These are phyloP conservation scores for Tricholoma matsutake DNA, from an alignment of 768 basidiomycete genomes.

Conservation along the genomic window DNA sequence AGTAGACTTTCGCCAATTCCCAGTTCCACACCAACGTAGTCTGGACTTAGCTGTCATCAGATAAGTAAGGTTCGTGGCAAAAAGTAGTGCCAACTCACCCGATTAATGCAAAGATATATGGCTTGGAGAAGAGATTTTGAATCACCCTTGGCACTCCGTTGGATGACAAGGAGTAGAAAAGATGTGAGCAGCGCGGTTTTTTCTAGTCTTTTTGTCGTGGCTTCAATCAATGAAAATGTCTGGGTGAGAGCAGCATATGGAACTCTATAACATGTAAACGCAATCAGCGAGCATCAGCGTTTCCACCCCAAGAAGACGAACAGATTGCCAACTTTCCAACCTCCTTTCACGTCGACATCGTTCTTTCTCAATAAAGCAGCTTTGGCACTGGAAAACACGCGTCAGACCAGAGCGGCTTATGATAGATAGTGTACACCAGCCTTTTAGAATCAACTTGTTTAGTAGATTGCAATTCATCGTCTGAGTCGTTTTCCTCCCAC, in stretches of 20 bases:
- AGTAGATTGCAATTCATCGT: slow-evolving; percentile 31
- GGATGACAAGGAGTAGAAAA: slow-evolving; percentile 87
- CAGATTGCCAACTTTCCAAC: slow-evolving; percentile 86
- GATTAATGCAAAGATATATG: slow-evolving; percentile 95
- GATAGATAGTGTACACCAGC: slow-evolving; percentile 35
- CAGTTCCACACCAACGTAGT: slow-evolving; percentile 92
- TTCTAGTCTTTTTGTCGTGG: slow-evolving; percentile 92
- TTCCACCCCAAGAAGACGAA: slow-evolving; percentile 38
- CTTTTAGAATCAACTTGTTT: slow-evolving; percentile 56
- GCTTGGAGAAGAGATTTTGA: slow-evolving; percentile 76
- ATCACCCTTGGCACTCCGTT: slow-evolving; percentile 75
- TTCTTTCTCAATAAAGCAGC: slow-evolving; percentile 54
- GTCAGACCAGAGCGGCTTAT: background rate
- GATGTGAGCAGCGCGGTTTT: slow-evolving; percentile 87
- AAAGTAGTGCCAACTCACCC: slow-evolving; percentile 47
- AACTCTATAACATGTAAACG: slow-evolving; percentile 49
- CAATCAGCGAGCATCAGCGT: background rate
- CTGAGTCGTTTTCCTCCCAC: slow-evolving; percentile 27
- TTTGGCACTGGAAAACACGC: slow-evolving; percentile 52
- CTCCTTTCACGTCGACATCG: slow-evolving; percentile 75
- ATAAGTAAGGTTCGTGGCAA: slow-evolving; percentile 7
- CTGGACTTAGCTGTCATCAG: slow-evolving; percentile 74
- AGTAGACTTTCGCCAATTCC: slow-evolving; percentile 95
- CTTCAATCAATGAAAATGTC: slow-evolving; percentile 85
- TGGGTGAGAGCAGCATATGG: slow-evolving; percentile 93